A percentile compares a stretch with the other conserved stretches of the same genome.
Conservation (phyloP, 2,329 filamentous ascomycete genomes). For the Fusarium sublunatum region DNA sequence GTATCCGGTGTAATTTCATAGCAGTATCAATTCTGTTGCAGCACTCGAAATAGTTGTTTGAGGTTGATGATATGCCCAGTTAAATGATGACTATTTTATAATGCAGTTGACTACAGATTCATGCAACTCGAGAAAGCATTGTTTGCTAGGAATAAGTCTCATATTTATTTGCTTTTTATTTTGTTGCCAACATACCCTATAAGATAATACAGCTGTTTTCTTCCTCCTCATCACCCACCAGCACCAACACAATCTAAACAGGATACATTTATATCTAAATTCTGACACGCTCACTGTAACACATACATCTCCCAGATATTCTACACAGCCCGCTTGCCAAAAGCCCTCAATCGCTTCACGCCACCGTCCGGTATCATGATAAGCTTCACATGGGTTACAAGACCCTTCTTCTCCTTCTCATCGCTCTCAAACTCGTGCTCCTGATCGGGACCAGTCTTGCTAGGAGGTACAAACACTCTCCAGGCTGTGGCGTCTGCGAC, state of each 20-base stretch:
- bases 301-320: not conserved
- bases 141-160: too few relatives aligned
- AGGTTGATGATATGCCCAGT: conserved; percentile 30
- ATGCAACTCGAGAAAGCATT: not conserved
- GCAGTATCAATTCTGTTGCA: conserved; percentile 6
- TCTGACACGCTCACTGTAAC: too few relatives aligned
- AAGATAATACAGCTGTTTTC: too few relatives aligned
- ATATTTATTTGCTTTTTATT: not conserved
- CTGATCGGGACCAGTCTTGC: conserved; percentile 76
- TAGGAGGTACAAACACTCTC: conserved; percentile 73
- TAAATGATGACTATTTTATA: not conserved
- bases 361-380: conserved; percentile 94
- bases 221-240: too few relatives aligned
- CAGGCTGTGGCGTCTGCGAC: conserved; percentile 68
- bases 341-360: conserved; percentile 80
- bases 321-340: conserved; percentile 50
- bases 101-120: conserved; percentile 1
- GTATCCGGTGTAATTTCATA: not conserved
- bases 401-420: conserved; percentile 66
- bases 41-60: conserved; percentile 31
- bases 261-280: too few relatives aligned
- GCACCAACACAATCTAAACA: too few relatives aligned
- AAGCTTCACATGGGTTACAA: conserved; percentile 86
- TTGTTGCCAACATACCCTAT: too few relatives aligned
- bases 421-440: conserved; percentile 74